A percentile compares a stretch with the other conserved stretches of the same genome.
Conservation (phyloP, 2,329 filamentous ascomycete genomes). For the Ophiocordyceps unilateralis region DNA sequence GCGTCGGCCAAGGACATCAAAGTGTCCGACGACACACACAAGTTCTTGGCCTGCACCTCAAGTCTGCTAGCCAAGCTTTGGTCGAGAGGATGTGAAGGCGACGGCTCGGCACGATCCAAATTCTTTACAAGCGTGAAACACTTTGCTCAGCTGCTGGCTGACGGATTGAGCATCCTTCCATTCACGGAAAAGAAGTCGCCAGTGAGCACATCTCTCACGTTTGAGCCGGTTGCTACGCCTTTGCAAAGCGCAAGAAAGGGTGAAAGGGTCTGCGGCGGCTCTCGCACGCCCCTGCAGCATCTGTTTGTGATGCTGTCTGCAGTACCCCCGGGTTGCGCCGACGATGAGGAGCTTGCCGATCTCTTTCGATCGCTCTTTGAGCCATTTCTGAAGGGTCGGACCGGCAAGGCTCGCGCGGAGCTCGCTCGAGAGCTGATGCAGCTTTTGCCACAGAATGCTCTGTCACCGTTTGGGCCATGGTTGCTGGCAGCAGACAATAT, state of each 20-base stretch:
- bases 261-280: slow-evolving; percentile 29
- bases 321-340: slow-evolving; percentile 26
- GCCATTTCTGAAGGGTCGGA: slow-evolving; percentile 39
- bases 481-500: slow-evolving; percentile 30
- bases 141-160: slow-evolving; percentile 30
- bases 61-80: slow-evolving; percentile 55
- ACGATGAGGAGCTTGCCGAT: slow-evolving; percentile 26
- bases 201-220: slow-evolving; percentile 33
- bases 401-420: slow-evolving; percentile 23
- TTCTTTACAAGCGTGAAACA: slow-evolving; percentile 37
- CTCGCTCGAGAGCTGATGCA: slow-evolving; percentile 34
- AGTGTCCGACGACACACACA: slow-evolving; percentile 65
- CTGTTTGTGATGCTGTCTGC: slow-evolving; percentile 44
- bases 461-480: slow-evolving; percentile 33
- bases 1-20: slow-evolving; percentile 79
- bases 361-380: slow-evolving; percentile 35
- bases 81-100: slow-evolving; percentile 24
- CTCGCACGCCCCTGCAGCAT: slow-evolving; percentile 46
- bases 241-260: slow-evolving; percentile 39
- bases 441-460: slow-evolving; percentile 24
- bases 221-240: slow-evolving; percentile 48
- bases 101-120: slow-evolving; percentile 26
- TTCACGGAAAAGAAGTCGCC: slow-evolving; percentile 45
- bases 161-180: slow-evolving; percentile 37
- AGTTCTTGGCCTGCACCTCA: slow-evolving; percentile 57